Evolutionary conservation across 768 basidiomycete genomes (phyloP).

Genomic region (Mycena capillaripes): DNA sequence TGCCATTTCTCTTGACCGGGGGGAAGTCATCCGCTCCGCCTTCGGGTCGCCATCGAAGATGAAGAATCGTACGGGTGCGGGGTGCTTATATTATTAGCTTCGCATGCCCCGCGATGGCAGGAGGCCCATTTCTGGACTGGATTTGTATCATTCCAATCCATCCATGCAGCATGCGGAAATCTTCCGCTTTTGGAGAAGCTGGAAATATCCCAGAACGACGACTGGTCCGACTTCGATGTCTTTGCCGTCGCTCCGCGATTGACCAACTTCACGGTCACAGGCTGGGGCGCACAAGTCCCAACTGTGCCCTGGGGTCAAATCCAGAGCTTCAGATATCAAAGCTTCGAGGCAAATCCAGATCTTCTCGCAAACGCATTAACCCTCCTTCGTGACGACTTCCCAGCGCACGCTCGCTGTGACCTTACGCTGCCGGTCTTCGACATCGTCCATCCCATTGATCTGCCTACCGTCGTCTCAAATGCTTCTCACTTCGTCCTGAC

Average conservation of each 20-base stretch:
- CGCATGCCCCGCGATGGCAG: constrained; percentile 9
- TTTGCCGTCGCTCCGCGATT: constrained; percentile 14
- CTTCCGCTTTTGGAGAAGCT: constrained; percentile 5
- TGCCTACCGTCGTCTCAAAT: background rate
- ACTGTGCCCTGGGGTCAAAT: constrained; percentile 18
- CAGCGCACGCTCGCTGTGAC: background rate
- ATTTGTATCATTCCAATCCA: background rate
- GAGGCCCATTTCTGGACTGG: background rate
- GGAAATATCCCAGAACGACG: constrained; percentile 9
- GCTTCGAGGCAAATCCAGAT: background rate
- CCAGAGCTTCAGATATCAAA: background rate
- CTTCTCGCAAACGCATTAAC: background rate
- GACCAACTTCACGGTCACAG: background rate
- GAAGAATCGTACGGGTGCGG: background rate
- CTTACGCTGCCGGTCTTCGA: background rate
- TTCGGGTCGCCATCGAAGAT: constrained; percentile 7
- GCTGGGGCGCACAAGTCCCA: background rate
- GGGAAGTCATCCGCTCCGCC: background rate
- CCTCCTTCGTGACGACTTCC: background rate
- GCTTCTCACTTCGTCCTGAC: background rate
- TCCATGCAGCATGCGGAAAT: background rate
- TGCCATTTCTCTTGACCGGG: background rate
- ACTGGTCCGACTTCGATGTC: constrained; percentile 3
- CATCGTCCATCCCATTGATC: background rate
- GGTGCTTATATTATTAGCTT: background rate